Base-by-base conservation (phyloP, 352 stramenopile species). In the Phytophthora niederhauseri region DNA sequence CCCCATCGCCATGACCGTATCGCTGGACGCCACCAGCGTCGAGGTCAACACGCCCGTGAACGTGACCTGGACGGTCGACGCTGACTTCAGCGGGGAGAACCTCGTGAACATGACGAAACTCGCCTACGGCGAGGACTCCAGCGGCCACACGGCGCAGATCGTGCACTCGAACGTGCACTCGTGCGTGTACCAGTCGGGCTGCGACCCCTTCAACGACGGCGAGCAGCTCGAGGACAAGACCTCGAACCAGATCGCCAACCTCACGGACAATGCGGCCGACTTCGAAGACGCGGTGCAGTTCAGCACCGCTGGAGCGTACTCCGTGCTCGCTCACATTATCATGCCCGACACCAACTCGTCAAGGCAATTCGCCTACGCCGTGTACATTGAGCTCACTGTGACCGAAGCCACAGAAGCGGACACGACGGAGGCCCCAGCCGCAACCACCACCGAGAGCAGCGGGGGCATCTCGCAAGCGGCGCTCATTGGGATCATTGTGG, bases 81-180 rank as follows among this genome's bases (percentile, higher is more conserved):
- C 78, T 17, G 66, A 89, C 57, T 89, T 89, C 24, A 61, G 46
- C 58, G 65, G 62, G 28, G 9, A 48, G 20, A 85, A 82, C 61
- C 36, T 68, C 22, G 72, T 89, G 19, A 87, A 89, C 48, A 84
- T 84, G 78, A 85, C 78, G 11, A 61, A 73, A 8, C 50, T 89
- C 14, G 66, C 72, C 12, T 87, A 85, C 62, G 78, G 71, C 0
- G 43, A 64, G 12, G 75, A 87, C 57, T 22, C 58, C 11, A 72
- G 34, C n/a, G 78, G 81, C 7, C 56, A 57, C 22, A 66, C 64
- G n/a, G 76, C 78, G 31, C 81, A 89, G 61, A 89, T 89, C 57
- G 78, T 89, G 60, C 81, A 89, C 75, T 89, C 81, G 17, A 89
- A 89, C 51, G 64, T 89, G 41, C 81, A 89, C 70, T 86, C 81